Evolutionary conservation across 768 basidiomycete species (phyloP), one percentile per base, ranked within the genome.

Genomic region (Suillus luteus): DNA sequence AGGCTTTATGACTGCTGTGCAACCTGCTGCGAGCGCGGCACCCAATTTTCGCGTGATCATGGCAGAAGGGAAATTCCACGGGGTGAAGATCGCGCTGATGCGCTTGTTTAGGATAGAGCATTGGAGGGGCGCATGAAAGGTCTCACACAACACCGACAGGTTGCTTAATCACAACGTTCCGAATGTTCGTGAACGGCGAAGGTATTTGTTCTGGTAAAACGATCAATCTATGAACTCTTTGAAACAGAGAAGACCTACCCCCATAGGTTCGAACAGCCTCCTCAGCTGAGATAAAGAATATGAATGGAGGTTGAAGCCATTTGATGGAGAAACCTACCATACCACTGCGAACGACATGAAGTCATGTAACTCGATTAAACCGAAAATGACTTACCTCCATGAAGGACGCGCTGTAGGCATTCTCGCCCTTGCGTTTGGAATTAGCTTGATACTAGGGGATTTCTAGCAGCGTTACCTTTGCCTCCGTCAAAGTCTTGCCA

Each of bases 11-110:
- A 99, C 95, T 0, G 89, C 84, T 0, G 96, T 97, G 73, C 96
- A 98, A n/a, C 97, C 97, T 17, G 95, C 95, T 2, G 96, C 96
- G 17, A 99, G 84, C 27, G 93, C 94, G 35, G 93, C 86, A 33
- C 87, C 93, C 17, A 95, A 79, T 75, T 96, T 96, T n/a, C 94
- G 89, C 1, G 91, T 91, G 24, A 94, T 91, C 93, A 96, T 96
- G 0, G 94, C 93, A 31, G 91, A 93, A 2, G 96, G 96, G 79
- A 97, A 98, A 76, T 97, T 95, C 93, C 92, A 92, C 41, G 91
- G 91, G 1, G 91, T 92, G 48, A 93, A 67, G 66, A 93, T 91
- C 7, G 89, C 88, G 10, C 92, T 93, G 67, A 35, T 19, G 46
- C 10, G 37, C 19, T 37, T 31, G 37, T 40, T 68, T 35, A 65